A percentile compares a stretch with the other conserved stretches of the same genome.
These are phyloP conservation scores for Xylaria cubensis DNA, from an alignment of 495 filamentous ascomycete species.

Conservation along the genomic window DNA sequence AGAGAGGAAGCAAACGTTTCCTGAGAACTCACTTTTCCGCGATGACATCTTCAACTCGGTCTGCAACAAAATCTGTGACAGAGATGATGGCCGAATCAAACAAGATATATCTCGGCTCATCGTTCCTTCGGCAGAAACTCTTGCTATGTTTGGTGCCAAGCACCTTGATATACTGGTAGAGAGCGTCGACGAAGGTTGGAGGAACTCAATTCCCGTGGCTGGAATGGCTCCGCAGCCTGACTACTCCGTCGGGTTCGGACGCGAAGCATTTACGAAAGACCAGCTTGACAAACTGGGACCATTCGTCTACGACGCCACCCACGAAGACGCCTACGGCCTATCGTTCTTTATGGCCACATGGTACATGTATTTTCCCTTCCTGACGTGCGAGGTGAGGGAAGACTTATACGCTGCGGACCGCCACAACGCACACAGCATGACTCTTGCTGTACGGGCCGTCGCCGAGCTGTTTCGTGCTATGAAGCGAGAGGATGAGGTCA, in stretches of 20 bases:
- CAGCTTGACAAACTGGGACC: conserved; percentile 50
- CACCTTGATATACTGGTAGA: conserved; percentile 47
- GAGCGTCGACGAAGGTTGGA: conserved; percentile 54
- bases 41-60: not conserved
- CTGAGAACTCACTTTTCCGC: not conserved
- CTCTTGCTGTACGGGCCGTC: conserved; percentile 45
- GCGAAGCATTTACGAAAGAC: conserved; percentile 48
- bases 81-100: conserved; percentile 48
- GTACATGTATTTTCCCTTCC: conserved; percentile 52
- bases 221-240: conserved; percentile 50
- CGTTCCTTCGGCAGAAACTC: conserved; percentile 45
- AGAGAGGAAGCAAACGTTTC: not conserved
- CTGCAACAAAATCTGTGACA: conserved; percentile 22
- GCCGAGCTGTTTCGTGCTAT: conserved; percentile 32
- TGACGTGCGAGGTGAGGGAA: conserved; percentile 44
- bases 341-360: conserved; percentile 49
- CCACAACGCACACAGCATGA: conserved; percentile 39
- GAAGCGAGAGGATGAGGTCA: conserved; percentile 47
- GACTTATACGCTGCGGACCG: not conserved
- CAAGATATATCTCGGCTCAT: conserved; percentile 49
- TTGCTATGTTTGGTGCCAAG: conserved; percentile 35
- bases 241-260: conserved; percentile 51
- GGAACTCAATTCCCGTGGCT: conserved; percentile 42
- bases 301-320: conserved; percentile 41
- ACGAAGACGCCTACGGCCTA: conserved; percentile 13